Conservation (phyloP, 345 rosid species). For the Erysimum cheiranthoides region DNA sequence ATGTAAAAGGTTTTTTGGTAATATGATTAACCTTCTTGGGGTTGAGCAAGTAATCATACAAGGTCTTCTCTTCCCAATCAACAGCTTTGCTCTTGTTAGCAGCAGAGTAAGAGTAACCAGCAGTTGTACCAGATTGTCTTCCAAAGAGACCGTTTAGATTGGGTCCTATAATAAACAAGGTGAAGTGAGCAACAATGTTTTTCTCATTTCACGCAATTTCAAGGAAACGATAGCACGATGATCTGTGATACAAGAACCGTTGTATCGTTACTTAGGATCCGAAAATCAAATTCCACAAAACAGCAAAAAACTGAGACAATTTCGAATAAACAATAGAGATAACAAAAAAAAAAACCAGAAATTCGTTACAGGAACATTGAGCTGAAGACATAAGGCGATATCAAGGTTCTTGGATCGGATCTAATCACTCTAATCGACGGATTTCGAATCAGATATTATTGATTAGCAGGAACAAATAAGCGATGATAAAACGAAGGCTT, state of each 20-base stretch:
- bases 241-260: background rate
- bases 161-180: slow-evolving; percentile 58
- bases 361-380: background rate
- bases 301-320: background rate
- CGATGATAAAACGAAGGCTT: background rate
- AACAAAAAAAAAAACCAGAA: background rate
- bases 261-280: background rate
- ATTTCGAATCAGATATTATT: background rate
- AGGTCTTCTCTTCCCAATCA: slow-evolving; percentile 80
- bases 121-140: slow-evolving; percentile 74
- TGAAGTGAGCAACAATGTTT: background rate
- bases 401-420: slow-evolving; percentile 25
- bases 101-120: slow-evolving; percentile 77
- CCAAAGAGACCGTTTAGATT: slow-evolving; percentile 90
- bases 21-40: slow-evolving; percentile 76
- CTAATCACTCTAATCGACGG: background rate
- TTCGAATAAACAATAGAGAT: background rate
- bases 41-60: slow-evolving; percentile 85
- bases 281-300: background rate
- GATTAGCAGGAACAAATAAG: background rate
- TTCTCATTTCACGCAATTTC: background rate
- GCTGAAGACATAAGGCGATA: background rate
- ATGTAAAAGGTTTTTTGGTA: background rate
- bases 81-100: slow-evolving; percentile 94
- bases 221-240: too few relatives aligned